phyloP scores from a whole-genome alignment of 768 basidiomycete genomes.

The Macrolepiota dolichaula region DNA sequence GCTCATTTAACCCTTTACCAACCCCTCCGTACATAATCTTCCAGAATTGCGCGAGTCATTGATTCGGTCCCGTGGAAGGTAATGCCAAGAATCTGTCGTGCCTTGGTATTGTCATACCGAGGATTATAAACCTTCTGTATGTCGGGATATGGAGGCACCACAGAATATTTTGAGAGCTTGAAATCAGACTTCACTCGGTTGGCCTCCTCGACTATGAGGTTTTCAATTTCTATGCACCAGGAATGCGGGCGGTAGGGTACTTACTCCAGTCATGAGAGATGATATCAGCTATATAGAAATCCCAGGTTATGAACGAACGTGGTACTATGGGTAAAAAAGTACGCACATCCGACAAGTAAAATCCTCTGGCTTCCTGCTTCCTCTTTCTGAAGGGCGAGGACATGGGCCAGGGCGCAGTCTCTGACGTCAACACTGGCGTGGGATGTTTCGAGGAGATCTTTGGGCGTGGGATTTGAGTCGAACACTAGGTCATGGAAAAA shows the following conservation, averaged over 20 bases:
- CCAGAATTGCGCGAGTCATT: background rate
- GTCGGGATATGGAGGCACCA: background rate
- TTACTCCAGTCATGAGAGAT: conserved; percentile 6
- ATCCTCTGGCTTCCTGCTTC: conserved; percentile 12
- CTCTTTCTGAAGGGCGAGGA: conserved; percentile 6
- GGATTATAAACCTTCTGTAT: background rate
- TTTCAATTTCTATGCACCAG: background rate
- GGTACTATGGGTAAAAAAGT: background rate
- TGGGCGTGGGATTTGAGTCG: background rate
- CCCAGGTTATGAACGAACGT: background rate
- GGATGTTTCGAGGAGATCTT: background rate
- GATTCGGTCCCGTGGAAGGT: background rate
- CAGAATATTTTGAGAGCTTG: background rate
- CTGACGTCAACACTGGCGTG: conserved; percentile 7
- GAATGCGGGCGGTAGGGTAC: background rate
- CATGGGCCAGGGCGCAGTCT: conserved; percentile 7
- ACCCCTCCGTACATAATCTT: conserved; percentile 1
- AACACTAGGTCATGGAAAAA: conserved; percentile 7
- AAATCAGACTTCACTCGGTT: background rate
- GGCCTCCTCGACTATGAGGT: conserved; percentile 1
- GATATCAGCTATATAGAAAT: background rate
- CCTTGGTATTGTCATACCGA: background rate
- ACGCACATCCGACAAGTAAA: conserved; percentile 1
- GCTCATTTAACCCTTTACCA: background rate
- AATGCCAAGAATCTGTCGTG: background rate